Percentiles rank a stretch among this genome's conserved stretches.
These are phyloP conservation scores for Clavispora carvajalis DNA, from an alignment of 805 yeast genomes.

Conservation along the genomic window DNA sequence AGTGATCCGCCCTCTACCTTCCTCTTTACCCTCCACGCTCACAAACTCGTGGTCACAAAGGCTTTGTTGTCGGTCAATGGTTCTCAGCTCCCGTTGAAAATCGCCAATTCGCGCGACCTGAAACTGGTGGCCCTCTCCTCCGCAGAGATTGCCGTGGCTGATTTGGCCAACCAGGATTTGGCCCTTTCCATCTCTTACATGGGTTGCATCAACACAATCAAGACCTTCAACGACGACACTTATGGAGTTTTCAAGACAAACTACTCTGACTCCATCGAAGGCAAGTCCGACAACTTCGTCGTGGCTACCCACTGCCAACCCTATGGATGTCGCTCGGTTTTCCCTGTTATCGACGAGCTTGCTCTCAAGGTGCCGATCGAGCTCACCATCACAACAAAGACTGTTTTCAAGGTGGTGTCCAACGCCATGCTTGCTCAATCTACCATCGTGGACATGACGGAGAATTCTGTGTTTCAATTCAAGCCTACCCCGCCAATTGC, in stretches of 20 bases:
- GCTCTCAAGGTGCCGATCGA: conserved; percentile 47
- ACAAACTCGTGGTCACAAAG: conserved; percentile 35
- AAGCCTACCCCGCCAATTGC: conserved; percentile 54
- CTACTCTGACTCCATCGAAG: conserved; percentile 47
- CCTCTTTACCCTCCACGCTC: conserved; percentile 34
- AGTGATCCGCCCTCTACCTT: conserved; percentile 2
- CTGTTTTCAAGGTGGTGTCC: conserved; percentile 46
- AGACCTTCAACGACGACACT: conserved; percentile 52
- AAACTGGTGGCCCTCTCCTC: conserved; percentile 29
- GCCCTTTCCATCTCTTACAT: conserved; percentile 33
- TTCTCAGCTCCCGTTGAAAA: conserved; percentile 18
- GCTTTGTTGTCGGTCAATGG: conserved; percentile 17
- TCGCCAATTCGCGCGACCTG: conserved; percentile 35
- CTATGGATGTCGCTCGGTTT: conserved; percentile 52
- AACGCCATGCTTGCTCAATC: conserved; percentile 34
- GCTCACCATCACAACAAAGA: conserved; percentile 43
- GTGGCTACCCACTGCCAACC: conserved; percentile 75
- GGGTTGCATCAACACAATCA: conserved; percentile 47
- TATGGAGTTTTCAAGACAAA: conserved; percentile 66
- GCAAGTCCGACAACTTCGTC: conserved; percentile 45
- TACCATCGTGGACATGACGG: conserved; percentile 16
- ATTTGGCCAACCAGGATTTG: conserved; percentile 8
- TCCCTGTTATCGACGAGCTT: conserved; percentile 69
- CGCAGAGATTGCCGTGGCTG: conserved; percentile 9
- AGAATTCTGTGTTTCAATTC: conserved; percentile 37